Base-by-base conservation (phyloP, 2,329 filamentous ascomycete species). In the Apiospora hydei region DNA sequence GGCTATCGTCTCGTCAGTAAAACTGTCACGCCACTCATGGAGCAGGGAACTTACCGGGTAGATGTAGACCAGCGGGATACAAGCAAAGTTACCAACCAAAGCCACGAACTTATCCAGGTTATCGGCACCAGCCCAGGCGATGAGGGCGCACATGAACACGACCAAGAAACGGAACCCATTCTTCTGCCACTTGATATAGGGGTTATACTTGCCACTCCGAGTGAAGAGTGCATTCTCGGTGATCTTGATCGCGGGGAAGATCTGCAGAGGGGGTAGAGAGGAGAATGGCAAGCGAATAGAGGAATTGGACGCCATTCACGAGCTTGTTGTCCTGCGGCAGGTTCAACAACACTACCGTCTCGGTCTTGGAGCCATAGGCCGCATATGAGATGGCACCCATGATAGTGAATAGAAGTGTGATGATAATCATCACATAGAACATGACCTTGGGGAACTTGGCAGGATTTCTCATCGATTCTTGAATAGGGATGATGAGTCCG, bases 111-210 rank as follows among this genome's bases (percentile, higher is more conserved):
- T 98, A 85, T 99, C 96, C 71, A 99, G 85, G 83, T 98, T 92
- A 76, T 94, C 93, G 3, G 96, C 96, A 74, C 96, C 96, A 64
- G 92, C 91, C 94, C 95, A 99, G 1, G 96, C 96, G 75, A 99
- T 93, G 72, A 91, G 83, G 0, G 95, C 93, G 79, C 96, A 98
- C 34, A 96, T 83, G 78, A 94, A 89, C 69, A 98, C 96, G 74
- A 98, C 90, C 80, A 96, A 92, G 87, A 98, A 99, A 71, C 96
- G 92, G 86, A 98, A 99, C 46, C 93, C 86, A 77, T 99, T 99
- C 90, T 99, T 99, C 88, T 98, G 94, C 96, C 96, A 99, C 86
- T 99, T 99, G 86, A 99, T 97, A 80, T 94, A 96, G 0, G 95
- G 95, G 80, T 98, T 98, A 85, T 98, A 98, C 84, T 99, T 99